phyloP scores from a whole-genome alignment of 164 flowering plant genomes.

The Stephania cephalantha region DNA sequence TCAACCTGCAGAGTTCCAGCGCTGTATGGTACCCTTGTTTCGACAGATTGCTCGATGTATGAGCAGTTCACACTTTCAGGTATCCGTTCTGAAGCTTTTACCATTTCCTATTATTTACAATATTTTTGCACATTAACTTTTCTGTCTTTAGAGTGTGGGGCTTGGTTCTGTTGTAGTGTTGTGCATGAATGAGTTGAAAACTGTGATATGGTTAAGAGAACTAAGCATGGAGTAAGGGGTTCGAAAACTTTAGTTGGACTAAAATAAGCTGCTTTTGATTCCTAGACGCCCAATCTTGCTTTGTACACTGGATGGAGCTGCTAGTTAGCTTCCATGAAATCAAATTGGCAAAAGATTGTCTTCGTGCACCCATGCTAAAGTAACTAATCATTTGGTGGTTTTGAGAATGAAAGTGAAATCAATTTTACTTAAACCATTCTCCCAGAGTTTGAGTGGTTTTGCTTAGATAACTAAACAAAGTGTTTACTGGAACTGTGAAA shows the following conservation, averaged over 20 bases:
- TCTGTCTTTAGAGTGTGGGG: background rate
- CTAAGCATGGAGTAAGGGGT: background rate
- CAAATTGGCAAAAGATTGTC: too few species aligned
- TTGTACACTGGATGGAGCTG: too few species aligned
- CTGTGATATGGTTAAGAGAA: background rate
- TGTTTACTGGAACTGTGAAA: background rate
- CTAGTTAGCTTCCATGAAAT: too few species aligned
- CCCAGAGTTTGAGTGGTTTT: background rate
- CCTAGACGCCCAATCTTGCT: background rate
- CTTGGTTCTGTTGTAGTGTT: background rate
- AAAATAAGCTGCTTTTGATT: background rate
- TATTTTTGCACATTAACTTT: background rate
- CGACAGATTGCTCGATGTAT: slow-evolving; percentile 58
- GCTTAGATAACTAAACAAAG: background rate
- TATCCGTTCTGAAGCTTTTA: slow-evolving; percentile 14
- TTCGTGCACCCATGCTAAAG: too few species aligned
- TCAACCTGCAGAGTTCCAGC: slow-evolving; percentile 59
- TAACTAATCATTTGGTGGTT: background rate
- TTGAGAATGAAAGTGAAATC: background rate
- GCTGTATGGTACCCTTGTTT: slow-evolving; percentile 75
- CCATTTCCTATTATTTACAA: background rate
- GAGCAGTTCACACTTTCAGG: slow-evolving; percentile 79
- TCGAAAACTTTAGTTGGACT: background rate
- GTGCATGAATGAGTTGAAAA: background rate
- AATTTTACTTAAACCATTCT: background rate